Conservation (phyloP, 2,329 filamentous ascomycete genomes). For the Xylariomycetidae sp. region DNA sequence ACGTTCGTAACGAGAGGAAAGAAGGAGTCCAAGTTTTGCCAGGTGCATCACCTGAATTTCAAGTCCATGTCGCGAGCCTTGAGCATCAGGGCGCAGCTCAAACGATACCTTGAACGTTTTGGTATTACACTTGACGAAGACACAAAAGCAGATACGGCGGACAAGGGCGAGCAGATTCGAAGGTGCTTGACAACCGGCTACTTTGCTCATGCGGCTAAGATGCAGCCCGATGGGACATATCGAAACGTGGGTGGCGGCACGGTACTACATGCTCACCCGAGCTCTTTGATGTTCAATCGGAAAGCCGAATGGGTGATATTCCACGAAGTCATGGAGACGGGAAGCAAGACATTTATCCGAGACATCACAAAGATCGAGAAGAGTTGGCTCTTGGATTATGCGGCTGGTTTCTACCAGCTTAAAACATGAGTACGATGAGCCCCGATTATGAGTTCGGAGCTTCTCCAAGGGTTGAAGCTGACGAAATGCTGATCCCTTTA, state of each 20-base stretch:
- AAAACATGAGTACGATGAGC: no score
- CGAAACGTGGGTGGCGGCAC: constrained; percentile 76
- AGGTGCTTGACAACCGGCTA: constrained; percentile 85
- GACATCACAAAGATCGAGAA: constrained; percentile 94
- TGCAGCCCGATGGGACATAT: constrained; percentile 91
- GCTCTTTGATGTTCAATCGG: constrained; percentile 89
- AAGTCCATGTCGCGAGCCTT: constrained; percentile 78
- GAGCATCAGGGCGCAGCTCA: constrained; percentile 80
- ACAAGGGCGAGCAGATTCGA: constrained; percentile 67
- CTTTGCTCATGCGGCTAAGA: constrained; percentile 88
- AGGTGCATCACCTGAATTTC: constrained; percentile 82
- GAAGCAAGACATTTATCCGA: constrained; percentile 81
- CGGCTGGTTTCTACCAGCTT: constrained; percentile 73
- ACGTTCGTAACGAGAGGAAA: constrained; percentile 78
- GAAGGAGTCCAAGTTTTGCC: constrained; percentile 82
- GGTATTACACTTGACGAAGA: constrained; percentile 66
- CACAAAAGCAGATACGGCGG: constrained; percentile 34
- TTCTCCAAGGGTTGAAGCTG: no score
- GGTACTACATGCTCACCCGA: constrained; percentile 82
- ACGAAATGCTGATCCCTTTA: no score
- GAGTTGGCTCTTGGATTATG: constrained; percentile 86
- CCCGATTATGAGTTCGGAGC: no score
- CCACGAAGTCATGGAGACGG: constrained; percentile 86
- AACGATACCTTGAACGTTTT: constrained; percentile 81
- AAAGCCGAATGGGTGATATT: constrained; percentile 97